These are phyloP conservation scores for Echites panduratus DNA, from an alignment of 257 asterid species.

Conservation along the genomic window DNA sequence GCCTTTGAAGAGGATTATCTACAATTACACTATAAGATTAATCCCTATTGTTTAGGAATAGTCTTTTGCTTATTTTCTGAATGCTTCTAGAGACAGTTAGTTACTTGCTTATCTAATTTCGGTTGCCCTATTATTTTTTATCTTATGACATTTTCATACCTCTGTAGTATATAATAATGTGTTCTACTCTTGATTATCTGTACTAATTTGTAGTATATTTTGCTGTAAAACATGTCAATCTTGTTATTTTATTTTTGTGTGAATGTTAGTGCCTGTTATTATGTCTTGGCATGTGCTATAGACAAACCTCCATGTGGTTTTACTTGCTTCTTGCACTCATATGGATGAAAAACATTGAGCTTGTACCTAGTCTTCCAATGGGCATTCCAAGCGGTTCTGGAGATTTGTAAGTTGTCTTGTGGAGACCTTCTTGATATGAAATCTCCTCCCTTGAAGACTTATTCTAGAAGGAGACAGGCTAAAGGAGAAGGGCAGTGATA, in stretches of 20 bases:
- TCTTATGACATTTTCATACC: neutral
- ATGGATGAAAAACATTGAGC: neutral
- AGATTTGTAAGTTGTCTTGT: neutral
- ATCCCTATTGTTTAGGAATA: neutral
- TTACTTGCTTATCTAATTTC: neutral
- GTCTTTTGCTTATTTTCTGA: neutral
- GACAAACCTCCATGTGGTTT: neutral
- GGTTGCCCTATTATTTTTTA: neutral
- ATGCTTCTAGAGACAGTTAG: neutral
- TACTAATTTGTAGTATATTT: neutral
- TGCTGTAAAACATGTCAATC: neutral
- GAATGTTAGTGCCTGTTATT: too few relatives aligned
- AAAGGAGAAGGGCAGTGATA: too few relatives aligned
- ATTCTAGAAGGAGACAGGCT: too few relatives aligned
- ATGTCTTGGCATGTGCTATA: neutral
- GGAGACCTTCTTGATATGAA: neutral
- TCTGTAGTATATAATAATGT: neutral
- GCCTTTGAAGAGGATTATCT: neutral
- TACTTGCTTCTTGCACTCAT: neutral
- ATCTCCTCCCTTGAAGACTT: too few relatives aligned
- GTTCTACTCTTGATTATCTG: neutral
- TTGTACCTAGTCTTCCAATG: neutral
- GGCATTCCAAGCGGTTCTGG: neutral
- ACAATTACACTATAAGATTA: neutral
- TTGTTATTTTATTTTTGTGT: too few relatives aligned